These are phyloP conservation scores for Pilasporangium apinafurcum DNA, from an alignment of 352 stramenopile genomes.

Conservation along the genomic window DNA sequence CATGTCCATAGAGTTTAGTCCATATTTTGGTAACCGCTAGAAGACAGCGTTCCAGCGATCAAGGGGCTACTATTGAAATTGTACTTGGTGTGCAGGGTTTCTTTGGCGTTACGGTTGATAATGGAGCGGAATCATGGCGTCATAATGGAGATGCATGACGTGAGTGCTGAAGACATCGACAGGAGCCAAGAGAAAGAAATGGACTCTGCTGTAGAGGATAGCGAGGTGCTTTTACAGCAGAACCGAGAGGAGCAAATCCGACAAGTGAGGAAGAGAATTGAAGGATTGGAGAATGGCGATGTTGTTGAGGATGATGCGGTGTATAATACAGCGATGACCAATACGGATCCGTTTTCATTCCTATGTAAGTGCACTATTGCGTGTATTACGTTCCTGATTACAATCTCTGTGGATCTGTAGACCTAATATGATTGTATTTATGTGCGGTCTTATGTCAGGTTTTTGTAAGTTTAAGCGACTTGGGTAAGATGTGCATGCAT, in stretches of 20 bases:
- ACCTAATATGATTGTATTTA: neutral
- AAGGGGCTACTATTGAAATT: too few species aligned
- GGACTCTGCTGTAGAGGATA: neutral
- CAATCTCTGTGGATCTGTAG: neutral
- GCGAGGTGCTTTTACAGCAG: too few species aligned
- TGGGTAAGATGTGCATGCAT: slow-evolving; percentile 14
- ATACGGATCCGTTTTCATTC: slow-evolving; percentile 46
- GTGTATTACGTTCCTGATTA: neutral
- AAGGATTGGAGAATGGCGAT: neutral
- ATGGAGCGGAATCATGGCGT: too few species aligned
- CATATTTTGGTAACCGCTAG: too few species aligned
- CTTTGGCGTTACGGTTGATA: too few species aligned
- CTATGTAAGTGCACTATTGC: slow-evolving; percentile 25
- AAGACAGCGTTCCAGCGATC: too few species aligned
- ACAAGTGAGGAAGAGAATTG: neutral
- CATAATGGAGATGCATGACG: too few species aligned
- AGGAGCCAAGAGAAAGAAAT: neutral
- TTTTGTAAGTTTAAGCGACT: slow-evolving; percentile 49
- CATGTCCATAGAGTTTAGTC: too few species aligned
- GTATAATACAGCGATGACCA: neutral
- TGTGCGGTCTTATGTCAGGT: slow-evolving; percentile 1
- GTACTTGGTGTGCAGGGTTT: too few species aligned
- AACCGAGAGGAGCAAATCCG: too few species aligned
- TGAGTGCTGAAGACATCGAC: neutral
- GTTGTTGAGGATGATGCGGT: neutral